These are phyloP conservation scores for Ascochyta fabae DNA, from an alignment of 2,329 filamentous ascomycete species.

Conservation along the genomic window DNA sequence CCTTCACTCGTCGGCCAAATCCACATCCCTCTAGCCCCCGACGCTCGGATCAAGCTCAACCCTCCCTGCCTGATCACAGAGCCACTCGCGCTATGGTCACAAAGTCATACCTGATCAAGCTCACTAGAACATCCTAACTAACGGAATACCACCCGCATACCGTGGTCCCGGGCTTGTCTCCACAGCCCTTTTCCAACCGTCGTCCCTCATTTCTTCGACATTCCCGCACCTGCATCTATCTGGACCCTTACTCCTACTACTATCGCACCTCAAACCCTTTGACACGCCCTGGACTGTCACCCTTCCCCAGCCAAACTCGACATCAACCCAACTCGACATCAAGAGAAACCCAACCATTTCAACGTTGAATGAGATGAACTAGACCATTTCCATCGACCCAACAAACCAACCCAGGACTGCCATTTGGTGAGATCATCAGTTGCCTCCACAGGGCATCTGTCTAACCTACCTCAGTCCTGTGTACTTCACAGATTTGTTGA, in stretches of 20 bases:
- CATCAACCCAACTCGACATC: conserved; percentile 18
- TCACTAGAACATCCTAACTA: conserved; percentile 49
- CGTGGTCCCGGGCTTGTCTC: conserved; percentile 51
- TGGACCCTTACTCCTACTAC: conserved; percentile 34
- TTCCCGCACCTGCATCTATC: conserved; percentile 45
- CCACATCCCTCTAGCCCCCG: conserved; percentile 46
- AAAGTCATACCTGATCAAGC: conserved; percentile 47
- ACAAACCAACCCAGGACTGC: conserved; percentile 20
- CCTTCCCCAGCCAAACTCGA: conserved; percentile 23
- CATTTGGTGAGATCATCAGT: conserved; percentile 26
- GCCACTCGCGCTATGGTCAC: conserved; percentile 49
- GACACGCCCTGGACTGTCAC: too few species aligned
- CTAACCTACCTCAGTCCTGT: conserved; percentile 28
- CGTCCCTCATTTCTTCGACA: conserved; percentile 51
- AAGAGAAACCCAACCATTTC: background rate
- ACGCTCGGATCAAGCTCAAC: conserved; percentile 45
- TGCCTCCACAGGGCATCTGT: background rate
- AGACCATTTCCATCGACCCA: conserved; percentile 17
- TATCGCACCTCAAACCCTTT: too few species aligned
- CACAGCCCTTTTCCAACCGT: conserved; percentile 51
- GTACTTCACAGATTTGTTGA: conserved; percentile 17
- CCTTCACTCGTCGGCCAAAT: conserved; percentile 28
- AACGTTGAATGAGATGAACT: conserved; percentile 45
- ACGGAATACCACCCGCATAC: conserved; percentile 51
- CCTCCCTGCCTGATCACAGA: conserved; percentile 46